A percentile compares a stretch with the other conserved stretches of the same genome.
Evolutionary conservation across 352 stramenopile genomes (phyloP).

Genomic region (Phytophthora rubi): DNA sequence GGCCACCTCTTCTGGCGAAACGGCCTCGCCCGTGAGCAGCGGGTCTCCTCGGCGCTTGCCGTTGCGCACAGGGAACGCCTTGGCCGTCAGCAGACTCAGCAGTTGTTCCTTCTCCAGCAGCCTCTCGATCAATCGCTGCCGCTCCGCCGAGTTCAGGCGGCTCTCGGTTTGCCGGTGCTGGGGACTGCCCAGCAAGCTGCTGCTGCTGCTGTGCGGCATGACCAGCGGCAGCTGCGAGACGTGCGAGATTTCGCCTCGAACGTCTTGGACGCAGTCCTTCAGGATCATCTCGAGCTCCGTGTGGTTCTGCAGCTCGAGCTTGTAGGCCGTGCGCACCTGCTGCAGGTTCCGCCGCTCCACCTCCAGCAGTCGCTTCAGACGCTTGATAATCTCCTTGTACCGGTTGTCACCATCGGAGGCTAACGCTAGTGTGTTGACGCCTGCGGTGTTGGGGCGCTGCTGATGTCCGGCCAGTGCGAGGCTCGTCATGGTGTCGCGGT

Average conservation of each 20-base stretch:
- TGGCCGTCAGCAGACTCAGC: constrained; percentile 77
- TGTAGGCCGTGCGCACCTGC: constrained; percentile 78
- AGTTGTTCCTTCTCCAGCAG: constrained; percentile 86
- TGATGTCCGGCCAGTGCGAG: constrained; percentile 17
- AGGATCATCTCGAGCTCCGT: constrained; percentile 86
- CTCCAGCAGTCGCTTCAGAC: constrained; percentile 90
- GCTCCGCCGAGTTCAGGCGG: constrained; percentile 50
- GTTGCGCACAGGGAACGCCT: constrained; percentile 66
- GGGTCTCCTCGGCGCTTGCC: constrained; percentile 41
- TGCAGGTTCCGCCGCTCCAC: constrained; percentile 84
- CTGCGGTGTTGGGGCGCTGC: constrained; percentile 35
- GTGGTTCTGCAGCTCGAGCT: constrained; percentile 73
- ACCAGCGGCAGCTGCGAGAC: constrained; percentile 37
- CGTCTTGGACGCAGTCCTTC: constrained; percentile 84
- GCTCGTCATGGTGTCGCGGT: constrained; percentile 26
- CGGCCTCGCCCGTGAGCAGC: constrained; percentile 50
- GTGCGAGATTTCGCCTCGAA: constrained; percentile 62
- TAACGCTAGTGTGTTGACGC: constrained; percentile 10
- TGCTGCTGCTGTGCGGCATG: constrained; percentile 20
- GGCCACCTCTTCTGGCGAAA: constrained; percentile 54
- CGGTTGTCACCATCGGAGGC: constrained; percentile 65
- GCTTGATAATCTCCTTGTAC: constrained; percentile 95
- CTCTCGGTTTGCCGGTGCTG: constrained; percentile 24
- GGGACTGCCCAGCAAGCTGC: constrained; percentile 12
- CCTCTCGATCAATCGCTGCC: constrained; percentile 78